Conservation (phyloP, 1,139 yeast species). For the Candida freyschussii region DNA sequence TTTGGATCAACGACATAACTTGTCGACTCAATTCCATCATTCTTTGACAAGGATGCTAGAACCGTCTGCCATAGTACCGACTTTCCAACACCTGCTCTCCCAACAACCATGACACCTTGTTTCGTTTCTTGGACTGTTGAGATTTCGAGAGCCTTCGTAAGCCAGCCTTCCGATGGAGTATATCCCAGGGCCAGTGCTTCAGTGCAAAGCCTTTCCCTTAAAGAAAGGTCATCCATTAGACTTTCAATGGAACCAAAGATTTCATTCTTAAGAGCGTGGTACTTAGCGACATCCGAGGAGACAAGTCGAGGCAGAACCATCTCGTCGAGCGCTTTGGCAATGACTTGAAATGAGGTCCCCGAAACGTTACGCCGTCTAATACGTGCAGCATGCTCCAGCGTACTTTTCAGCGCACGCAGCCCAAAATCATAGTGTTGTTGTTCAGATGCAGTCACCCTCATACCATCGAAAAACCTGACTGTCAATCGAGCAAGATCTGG, state of each 20-base stretch:
- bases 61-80: conserved; percentile 50
- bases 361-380: conserved; percentile 31
- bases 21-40: conserved; percentile 36
- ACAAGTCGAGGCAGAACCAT: conserved; percentile 65
- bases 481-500: conserved; percentile 41
- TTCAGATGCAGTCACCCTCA: conserved; percentile 37
- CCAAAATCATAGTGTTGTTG: conserved; percentile 92
- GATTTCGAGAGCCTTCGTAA: conserved; percentile 58
- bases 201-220: conserved; percentile 15
- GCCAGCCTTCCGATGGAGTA: conserved; percentile 32
- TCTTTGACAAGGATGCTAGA: conserved; percentile 37
- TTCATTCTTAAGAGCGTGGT: conserved; percentile 30
- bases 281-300: conserved; percentile 41
- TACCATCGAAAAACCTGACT: conserved; percentile 50
- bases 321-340: conserved; percentile 52
- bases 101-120: conserved; percentile 81
- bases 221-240: conserved; percentile 18
- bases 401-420: conserved; percentile 68
- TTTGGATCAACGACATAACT: conserved; percentile 66
- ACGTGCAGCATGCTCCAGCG: conserved; percentile 55
- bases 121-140: conserved; percentile 59
- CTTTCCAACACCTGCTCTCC: conserved; percentile 76
- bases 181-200: conserved; percentile 2
- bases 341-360: conserved; percentile 35
- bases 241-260: conserved; percentile 28